Base-by-base conservation (phyloP, 768 basidiomycete genomes). In the Mycena haematopus region DNA sequence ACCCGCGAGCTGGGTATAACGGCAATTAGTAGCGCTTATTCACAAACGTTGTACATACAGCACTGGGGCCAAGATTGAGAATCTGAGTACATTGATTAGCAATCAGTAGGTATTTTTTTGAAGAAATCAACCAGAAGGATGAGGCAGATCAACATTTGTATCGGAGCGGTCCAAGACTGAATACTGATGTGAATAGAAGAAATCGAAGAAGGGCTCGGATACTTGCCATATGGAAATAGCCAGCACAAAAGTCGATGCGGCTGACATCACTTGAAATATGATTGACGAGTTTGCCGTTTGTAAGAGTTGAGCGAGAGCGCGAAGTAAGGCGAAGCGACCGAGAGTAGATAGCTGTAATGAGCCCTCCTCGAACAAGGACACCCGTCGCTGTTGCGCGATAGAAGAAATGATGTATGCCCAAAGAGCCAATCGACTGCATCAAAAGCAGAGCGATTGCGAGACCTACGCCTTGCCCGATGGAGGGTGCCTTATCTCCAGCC, bases 191-290 rank as follows among this genome's bases (percentile, higher is more conserved):
- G 36, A 62, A 29, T 27, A 27, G 27, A 40, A 40, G 21, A 60
- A 38, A 11, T 36, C 19, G 2, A 65, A 50, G 33, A 29, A 36
- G 50, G 24, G 11, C 11, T 29, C 3, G 44, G 36, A 38, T 24
- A 56, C 74, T 25, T 54, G 76, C 79, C 82, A 94, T 88, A 68
- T 93, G 91, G 74, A 93, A 90, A 77, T 88, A 91, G 21, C 88
- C 81, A 68, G 85, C 81, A 69, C 89, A 90, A 68, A 95, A 97
- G 72, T 98, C 95, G 71, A 98, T 92, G 22, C 95, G 85, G 29
- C 91, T 94, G 22, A 96, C 87, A 71, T 95, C 94, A 1, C 92
- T 93, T 6, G 92, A 94, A 63, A 99, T 96, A 76, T 96, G 94
- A 67, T 95, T 96, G 65, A 97, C 90, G 13, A 97, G 84, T 71